phyloP scores from a whole-genome alignment of 208 protist genomes.

The Trypanosoma theileri region DNA sequence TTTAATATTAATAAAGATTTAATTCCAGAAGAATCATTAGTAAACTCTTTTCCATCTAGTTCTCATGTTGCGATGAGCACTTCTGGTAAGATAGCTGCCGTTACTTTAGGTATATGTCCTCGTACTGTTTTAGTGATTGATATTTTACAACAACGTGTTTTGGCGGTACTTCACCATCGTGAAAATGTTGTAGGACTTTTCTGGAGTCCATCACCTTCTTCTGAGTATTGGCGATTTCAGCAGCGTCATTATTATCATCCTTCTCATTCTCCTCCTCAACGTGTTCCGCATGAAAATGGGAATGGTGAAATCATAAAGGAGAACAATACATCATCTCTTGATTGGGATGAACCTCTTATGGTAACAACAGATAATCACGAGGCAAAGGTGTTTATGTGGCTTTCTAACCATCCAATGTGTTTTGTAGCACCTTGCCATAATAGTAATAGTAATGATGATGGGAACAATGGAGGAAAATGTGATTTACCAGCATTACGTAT shows the following conservation, averaged over 20 bases:
- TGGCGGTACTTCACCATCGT: conserved; percentile 18
- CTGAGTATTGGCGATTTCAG: conserved; percentile 27
- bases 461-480: not conserved
- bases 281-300: not conserved
- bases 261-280: not conserved
- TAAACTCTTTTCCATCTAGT: too few species aligned
- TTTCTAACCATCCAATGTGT: conserved; percentile 17
- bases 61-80: conserved; percentile 16
- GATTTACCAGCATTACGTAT: conserved; percentile 8
- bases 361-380: conserved; percentile 32
- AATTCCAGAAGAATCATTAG: not conserved
- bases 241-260: conserved; percentile 19
- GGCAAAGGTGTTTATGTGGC: conserved; percentile 26
- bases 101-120: conserved; percentile 17
- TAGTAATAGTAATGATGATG: not conserved
- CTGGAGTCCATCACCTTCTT: conserved; percentile 25
- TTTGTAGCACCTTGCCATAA: conserved; percentile 3
- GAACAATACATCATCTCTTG: not conserved
- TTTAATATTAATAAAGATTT: not conserved
- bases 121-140: conserved; percentile 28
- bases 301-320: not conserved
- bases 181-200: conserved; percentile 22
- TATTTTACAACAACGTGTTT: conserved; percentile 26
- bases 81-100: conserved; percentile 27
- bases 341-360: conserved; percentile 18